Evolutionary conservation across 1,284 basidiomycete genomes (phyloP), one percentile per base, ranked within the genome.

Genomic region (Fomitopsis betulina): DNA sequence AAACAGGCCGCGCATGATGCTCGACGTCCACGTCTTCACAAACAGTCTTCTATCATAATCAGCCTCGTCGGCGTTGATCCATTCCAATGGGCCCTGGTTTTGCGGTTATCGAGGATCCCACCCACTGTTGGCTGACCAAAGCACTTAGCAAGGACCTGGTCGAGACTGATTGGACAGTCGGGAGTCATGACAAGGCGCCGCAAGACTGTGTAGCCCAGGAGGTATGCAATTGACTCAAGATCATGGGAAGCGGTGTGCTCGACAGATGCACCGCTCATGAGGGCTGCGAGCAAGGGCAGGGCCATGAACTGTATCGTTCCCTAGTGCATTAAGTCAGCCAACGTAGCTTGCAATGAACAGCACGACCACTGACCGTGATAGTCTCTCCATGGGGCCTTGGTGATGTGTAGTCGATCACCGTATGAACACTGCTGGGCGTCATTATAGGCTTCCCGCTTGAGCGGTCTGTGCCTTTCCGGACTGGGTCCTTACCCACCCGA

Each of bases 231-330:
- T 2, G 52, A 53, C 39, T 53, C 52, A 27, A 53, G 37, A 19
- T 39, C 52, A 27, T 53, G 52, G 3, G 37, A 4, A 13, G 52
- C 5, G 6, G 13, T 23, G 17, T 53, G 52, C 15, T 8, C 1
- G 5, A 53, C 3, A 17, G 7, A 3, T n/a, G 6, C 10, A 3
- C 13, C 25, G 6, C 8, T 1, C 33, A 4, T 21, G 13, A 53
- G 9, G 7, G 52, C 37, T 23, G 9, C 6, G 3, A 53, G 27
- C n/a, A 53, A 19, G 2, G 38, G 3, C 1, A 40, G n/a, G 21
- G 52, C 52, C 52, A 53, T 53, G 52, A 53, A 53, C 23, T 53
- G 52, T 10, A 53, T 13, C 40, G 52, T 53, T 30, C 37, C 52
- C 52, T 53, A 40, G 1, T 1, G n/a, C n/a, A 15, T 17, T 2